These are phyloP conservation scores for Alternaria gansuensis DNA, from an alignment of 2,329 filamentous ascomycete genomes.

Conservation along the genomic window DNA sequence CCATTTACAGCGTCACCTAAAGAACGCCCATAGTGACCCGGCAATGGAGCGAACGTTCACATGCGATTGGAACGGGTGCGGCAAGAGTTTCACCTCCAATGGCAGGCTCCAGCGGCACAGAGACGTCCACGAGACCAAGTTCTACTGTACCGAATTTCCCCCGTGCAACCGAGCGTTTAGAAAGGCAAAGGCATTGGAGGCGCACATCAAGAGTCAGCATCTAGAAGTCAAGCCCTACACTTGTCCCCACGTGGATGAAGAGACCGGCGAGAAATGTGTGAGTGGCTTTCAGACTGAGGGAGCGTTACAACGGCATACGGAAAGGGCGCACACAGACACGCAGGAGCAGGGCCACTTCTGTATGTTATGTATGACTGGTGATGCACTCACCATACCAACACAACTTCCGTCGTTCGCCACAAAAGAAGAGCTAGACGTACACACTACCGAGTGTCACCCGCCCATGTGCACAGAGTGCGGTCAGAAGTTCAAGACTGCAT, in stretches of 20 bases:
- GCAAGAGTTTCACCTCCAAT: constrained; percentile 81
- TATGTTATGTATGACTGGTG: constrained; percentile 68
- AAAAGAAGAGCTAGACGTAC: constrained; percentile 73
- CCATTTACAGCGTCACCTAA: constrained; percentile 85
- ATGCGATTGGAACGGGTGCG: constrained; percentile 77
- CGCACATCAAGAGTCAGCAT: constrained; percentile 81
- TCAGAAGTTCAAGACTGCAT: constrained; percentile 67
- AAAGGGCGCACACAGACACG: constrained; percentile 72
- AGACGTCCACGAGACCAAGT: constrained; percentile 78
- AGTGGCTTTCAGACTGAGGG: constrained; percentile 77
- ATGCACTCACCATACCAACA: neutral
- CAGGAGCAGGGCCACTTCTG: constrained; percentile 71
- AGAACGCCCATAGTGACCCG: constrained; percentile 73
- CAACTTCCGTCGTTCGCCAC: constrained; percentile 68
- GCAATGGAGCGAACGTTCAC: constrained; percentile 70
- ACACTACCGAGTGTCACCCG: constrained; percentile 76
- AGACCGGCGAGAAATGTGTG: constrained; percentile 66
- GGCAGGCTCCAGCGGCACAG: constrained; percentile 80
- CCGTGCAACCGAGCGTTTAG: constrained; percentile 81
- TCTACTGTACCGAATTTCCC: constrained; percentile 75
- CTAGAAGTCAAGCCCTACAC: constrained; percentile 74
- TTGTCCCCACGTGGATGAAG: constrained; percentile 68
- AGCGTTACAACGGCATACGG: constrained; percentile 75
- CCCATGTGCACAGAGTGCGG: constrained; percentile 79
- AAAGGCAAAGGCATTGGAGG: constrained; percentile 85